Base-by-base conservation (phyloP, 2,329 filamentous ascomycete species). In the Calonectria crousiana region DNA sequence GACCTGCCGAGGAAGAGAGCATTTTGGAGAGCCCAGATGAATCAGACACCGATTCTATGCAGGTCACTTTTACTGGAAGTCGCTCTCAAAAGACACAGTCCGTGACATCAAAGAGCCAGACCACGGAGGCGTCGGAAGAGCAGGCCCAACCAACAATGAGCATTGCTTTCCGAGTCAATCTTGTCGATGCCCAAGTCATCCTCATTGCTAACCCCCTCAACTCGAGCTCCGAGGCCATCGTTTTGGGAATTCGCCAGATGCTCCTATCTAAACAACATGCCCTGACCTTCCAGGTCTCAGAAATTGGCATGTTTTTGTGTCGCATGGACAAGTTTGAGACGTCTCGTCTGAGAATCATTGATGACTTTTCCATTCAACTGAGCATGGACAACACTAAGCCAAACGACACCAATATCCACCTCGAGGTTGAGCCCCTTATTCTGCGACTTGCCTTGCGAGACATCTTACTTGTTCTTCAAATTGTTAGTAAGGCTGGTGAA, bases 301-400 rank as follows among this genome's bases (percentile, higher is more conserved):
- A 98, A 81, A 91, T 98, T 68, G 97, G 97, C 79, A 99, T 99
- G 97, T 99, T 98, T 84, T 85, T 99, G 38, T 99, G 97, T 82
- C 94, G 97, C 16, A 99, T 99, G 97, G 97, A 99, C 84, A 95
- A 93, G 76, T 98, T 98, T 79, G 96, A 99, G 78, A 95, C 94
- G 4, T 96, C 93, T 51, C 92, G 95, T 47, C 89, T 99, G 60
- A 93, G 97, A 23, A 98, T 99, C 75, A 91, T 99, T 38, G 97
- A 99, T 82, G 96, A 99, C 84, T 99, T 99, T 83, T 98, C 95
- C 3, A 88, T 98, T 13, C 94, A 97, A 76, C 89, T 98, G 79
- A 97, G 95, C 3, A 92, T 99, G 88, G 96, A 99, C 81, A 91
- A 84, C 75, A 92, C 91, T 0, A 86, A 88, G 65, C 82, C 86